phyloP scores from a whole-genome alignment of 2,329 filamentous ascomycete genomes.

The Malbranchea zuffiana region DNA sequence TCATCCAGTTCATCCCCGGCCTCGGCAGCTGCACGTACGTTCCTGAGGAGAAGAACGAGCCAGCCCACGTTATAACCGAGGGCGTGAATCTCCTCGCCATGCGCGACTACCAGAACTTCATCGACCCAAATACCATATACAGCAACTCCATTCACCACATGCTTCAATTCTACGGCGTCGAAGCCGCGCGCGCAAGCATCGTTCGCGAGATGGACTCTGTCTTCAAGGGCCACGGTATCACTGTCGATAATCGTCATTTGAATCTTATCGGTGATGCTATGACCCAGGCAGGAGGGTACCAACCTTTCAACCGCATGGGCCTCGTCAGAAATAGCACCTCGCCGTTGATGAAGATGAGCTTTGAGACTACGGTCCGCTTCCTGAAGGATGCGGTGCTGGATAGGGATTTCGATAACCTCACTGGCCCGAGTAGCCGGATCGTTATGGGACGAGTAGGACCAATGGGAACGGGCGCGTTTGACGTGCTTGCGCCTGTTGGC shows the following conservation, averaged over 20 bases:
- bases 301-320: slow-evolving; percentile 84
- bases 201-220: slow-evolving; percentile 75
- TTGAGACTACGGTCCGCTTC: slow-evolving; percentile 93
- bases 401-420: slow-evolving; percentile 79
- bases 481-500: slow-evolving; percentile 55
- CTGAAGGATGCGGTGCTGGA: slow-evolving; percentile 85
- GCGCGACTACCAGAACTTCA: slow-evolving; percentile 73
- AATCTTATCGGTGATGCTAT: slow-evolving; percentile 96
- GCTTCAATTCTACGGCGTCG: slow-evolving; percentile 77
- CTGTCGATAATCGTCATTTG: slow-evolving; percentile 80
- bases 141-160: slow-evolving; percentile 90
- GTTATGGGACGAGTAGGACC: slow-evolving; percentile 74
- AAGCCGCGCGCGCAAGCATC: slow-evolving; percentile 80
- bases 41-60: slow-evolving; percentile 44
- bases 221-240: slow-evolving; percentile 84
- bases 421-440: slow-evolving; percentile 74
- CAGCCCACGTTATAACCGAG: slow-evolving; percentile 56
- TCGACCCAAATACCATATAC: slow-evolving; percentile 74
- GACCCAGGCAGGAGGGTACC: slow-evolving; percentile 86
- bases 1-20: slow-evolving; percentile 76
- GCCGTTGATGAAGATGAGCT: slow-evolving; percentile 98
- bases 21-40: slow-evolving; percentile 62
- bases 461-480: slow-evolving; percentile 84
- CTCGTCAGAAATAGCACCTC: slow-evolving; percentile 67
- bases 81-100: slow-evolving; percentile 86